Base-by-base conservation (phyloP, 805 yeast species). In the Spathaspora girioi region DNA sequence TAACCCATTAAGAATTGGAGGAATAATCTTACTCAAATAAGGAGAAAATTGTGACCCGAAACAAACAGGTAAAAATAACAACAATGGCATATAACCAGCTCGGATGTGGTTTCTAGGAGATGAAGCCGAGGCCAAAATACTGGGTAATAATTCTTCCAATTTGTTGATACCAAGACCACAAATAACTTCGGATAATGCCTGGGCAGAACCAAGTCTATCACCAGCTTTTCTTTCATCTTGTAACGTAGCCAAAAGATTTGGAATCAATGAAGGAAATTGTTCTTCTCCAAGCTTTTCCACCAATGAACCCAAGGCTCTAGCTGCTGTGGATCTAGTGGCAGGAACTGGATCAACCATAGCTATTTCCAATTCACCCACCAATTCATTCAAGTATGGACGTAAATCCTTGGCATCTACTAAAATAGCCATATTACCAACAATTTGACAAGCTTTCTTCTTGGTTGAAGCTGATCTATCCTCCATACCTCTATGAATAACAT, bases 281-380 rank as follows among this genome's bases (percentile, higher is more conserved):
- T 89, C 96, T 70, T 94, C 99, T 50, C 99, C 99, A 41, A 94
- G 77, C 66, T 92, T 93, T 67, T 94, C 98, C 46, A 96, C 97
- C 55, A 94, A 77, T 0, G 97, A 90, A 59, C 99, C 99, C 48
- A 94, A 73, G 0, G 99, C 99, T 70, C 97, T 84, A 18, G 97
- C 92, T 20, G 98, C 98, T 18, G 97, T 94, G 1, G 98, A 96
- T 66, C 98, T 83, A 0, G 99, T 94, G 42, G 84, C 89, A 31
- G 98, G 97, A 48, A 94, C 99, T 1, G 99, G 99, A 60, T 94
- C 99, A 47, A 96, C 97, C 96, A 94, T 93, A 5, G 98, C 96
- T 43, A 81, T 77, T 67, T 94, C 96, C 54, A 94, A 80, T 59
- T 91, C 97, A 10, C 83, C 77, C 43, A 93, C 86, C 59, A 94